These are phyloP conservation scores for Porphyrellus cyaneotinctus DNA, from an alignment of 768 basidiomycete species.

Conservation along the genomic window DNA sequence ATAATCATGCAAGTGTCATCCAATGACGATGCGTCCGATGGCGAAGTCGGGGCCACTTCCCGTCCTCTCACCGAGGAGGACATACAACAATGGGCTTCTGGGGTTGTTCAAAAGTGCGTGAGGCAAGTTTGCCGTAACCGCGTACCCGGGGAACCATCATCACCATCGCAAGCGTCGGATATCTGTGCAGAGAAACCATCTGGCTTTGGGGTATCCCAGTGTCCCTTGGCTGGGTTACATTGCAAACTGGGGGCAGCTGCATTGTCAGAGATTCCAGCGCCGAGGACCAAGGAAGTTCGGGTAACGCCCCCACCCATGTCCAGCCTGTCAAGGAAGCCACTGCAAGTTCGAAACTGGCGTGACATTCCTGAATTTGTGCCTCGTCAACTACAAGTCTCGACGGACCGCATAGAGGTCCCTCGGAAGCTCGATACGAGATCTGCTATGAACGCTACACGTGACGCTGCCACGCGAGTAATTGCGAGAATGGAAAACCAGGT, in stretches of 20 bases:
- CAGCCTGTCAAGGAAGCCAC: background rate
- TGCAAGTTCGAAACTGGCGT: constrained; percentile 6
- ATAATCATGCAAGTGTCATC: constrained; percentile 21
- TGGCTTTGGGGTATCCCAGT: constrained; percentile 17
- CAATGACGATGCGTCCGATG: constrained; percentile 5
- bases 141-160: constrained; percentile 9
- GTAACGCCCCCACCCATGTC: background rate
- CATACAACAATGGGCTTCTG: constrained; percentile 24
- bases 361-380: constrained; percentile 28
- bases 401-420: background rate
- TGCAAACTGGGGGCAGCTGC: constrained; percentile 12
- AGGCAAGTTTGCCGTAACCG: constrained; percentile 15
- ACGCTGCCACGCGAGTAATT: constrained; percentile 20
- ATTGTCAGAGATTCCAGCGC: background rate
- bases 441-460: constrained; percentile 1
- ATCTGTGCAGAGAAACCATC: constrained; percentile 27
- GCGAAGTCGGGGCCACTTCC: constrained; percentile 4
- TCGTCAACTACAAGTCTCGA: constrained; percentile 11
- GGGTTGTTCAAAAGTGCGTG: constrained; percentile 25
- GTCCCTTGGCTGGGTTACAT: constrained; percentile 26
- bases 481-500: constrained; percentile 23
- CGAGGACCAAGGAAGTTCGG: background rate
- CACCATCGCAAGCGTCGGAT: constrained; percentile 27
- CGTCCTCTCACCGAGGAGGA: constrained; percentile 21
- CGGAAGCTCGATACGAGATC: background rate